Percentiles rank a stretch among this genome's conserved stretches.
Evolutionary conservation across 345 rosid genomes (phyloP).

Genomic region (Camelina neglecta): DNA sequence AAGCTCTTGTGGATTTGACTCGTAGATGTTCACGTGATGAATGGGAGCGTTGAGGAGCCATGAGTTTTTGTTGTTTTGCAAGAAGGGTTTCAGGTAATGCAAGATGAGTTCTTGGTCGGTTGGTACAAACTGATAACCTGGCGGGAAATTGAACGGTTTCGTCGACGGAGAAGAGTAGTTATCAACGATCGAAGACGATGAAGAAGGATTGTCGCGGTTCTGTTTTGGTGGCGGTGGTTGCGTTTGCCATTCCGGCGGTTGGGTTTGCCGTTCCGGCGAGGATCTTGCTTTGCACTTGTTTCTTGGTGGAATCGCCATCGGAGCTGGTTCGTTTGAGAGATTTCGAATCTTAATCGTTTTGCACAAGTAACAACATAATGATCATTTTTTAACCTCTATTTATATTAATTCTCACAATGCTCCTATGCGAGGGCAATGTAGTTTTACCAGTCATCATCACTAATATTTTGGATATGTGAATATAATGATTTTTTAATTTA

Average conservation of each 20-base stretch:
- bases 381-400: neutral
- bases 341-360: neutral
- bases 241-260: neutral
- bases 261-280: neutral
- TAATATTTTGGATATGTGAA: too few relatives aligned
- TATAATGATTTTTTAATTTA: too few relatives aligned
- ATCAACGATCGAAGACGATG: conserved; percentile 7
- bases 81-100: too few relatives aligned
- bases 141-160: neutral
- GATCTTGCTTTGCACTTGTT: neutral
- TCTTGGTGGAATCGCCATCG: neutral
- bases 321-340: neutral
- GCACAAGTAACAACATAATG: neutral
- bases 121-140: conserved; percentile 1
- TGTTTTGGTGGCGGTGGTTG: neutral
- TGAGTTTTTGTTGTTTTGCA: too few relatives aligned
- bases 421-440: too few relatives aligned
- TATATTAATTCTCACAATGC: too few relatives aligned
- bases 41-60: too few relatives aligned
- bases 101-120: neutral
- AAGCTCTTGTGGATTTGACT: neutral
- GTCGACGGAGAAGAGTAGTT: neutral
- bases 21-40: too few relatives aligned
- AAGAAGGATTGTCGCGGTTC: neutral
- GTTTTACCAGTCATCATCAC: too few relatives aligned